Percentiles rank a stretch among this genome's conserved stretches.
Evolutionary conservation across 768 basidiomycete genomes (phyloP).

Genomic region (Lyophyllum atratum): DNA sequence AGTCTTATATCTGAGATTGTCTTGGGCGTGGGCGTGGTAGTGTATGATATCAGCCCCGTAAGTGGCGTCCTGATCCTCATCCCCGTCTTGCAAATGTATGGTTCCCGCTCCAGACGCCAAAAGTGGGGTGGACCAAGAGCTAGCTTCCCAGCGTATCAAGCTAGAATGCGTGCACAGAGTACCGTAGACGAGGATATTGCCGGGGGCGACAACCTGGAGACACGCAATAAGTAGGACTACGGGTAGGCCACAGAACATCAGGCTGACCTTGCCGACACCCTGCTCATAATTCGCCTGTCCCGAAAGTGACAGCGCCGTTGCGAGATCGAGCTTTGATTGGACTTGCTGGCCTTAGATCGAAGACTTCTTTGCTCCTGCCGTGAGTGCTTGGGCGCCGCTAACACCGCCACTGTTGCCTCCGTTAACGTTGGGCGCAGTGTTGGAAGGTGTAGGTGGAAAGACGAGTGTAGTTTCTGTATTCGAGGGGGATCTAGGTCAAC

Average conservation of each 20-base stretch:
- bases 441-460: constrained; percentile 92
- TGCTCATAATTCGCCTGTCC: constrained; percentile 75
- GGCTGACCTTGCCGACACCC: constrained; percentile 72
- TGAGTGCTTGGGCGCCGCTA: constrained; percentile 22
- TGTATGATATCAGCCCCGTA: no score
- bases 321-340: constrained; percentile 80
- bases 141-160: constrained; percentile 66
- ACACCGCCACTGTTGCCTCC: constrained; percentile 18
- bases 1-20: no score
- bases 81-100: constrained; percentile 85
- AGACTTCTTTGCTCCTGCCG: constrained; percentile 38
- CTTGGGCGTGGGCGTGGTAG: no score
- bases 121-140: constrained; percentile 67
- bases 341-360: constrained; percentile 66
- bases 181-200: constrained; percentile 87
- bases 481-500: constrained; percentile 67
- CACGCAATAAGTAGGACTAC: background rate
- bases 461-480: constrained; percentile 84
- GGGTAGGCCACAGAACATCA: background rate
- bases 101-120: constrained; percentile 83
- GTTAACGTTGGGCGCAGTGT: constrained; percentile 77
- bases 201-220: constrained; percentile 72
- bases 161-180: constrained; percentile 83
- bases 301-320: constrained; percentile 74
- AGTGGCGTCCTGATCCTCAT: no score